Evolutionary conservation across 139 green algal species (phyloP).

Genomic region (Closterium sp.): DNA sequence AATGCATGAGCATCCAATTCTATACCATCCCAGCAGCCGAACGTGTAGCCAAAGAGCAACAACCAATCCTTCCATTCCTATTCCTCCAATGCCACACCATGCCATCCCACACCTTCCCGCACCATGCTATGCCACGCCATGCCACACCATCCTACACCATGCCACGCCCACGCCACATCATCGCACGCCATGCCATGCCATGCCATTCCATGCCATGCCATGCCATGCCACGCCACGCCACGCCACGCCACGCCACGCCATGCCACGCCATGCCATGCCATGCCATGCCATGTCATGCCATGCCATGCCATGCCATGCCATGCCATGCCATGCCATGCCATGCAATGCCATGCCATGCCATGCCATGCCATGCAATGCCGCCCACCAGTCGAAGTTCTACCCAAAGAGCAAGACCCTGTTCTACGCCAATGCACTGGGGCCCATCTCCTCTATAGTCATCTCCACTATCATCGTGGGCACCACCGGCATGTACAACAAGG

Average conservation of each 20-base stretch:
- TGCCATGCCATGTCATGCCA: neutral
- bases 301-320: neutral
- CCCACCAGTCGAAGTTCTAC: neutral
- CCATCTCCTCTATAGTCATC: constrained; percentile 22
- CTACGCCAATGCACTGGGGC: constrained; percentile 30
- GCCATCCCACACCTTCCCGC: no score
- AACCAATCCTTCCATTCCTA: no score
- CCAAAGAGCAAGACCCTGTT: constrained; percentile 36
- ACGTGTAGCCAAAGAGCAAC: no score
- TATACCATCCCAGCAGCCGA: no score
- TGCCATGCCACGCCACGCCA: neutral
- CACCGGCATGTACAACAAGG: neutral
- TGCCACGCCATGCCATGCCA: neutral
- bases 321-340: neutral
- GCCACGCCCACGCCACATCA: no score
- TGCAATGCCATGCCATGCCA: neutral
- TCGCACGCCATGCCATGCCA: no score
- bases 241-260: neutral
- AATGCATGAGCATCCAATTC: no score
- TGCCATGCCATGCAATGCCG: neutral
- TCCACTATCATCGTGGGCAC: constrained; percentile 5
- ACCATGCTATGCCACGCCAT: no score
- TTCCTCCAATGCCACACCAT: no score
- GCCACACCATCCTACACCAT: neutral
- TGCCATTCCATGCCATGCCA: neutral